Percentiles rank a stretch among this genome's conserved stretches.
These are phyloP conservation scores for Thoreauomyces humboldtii DNA, from an alignment of 192 early-diverging fungal species.

Conservation along the genomic window DNA sequence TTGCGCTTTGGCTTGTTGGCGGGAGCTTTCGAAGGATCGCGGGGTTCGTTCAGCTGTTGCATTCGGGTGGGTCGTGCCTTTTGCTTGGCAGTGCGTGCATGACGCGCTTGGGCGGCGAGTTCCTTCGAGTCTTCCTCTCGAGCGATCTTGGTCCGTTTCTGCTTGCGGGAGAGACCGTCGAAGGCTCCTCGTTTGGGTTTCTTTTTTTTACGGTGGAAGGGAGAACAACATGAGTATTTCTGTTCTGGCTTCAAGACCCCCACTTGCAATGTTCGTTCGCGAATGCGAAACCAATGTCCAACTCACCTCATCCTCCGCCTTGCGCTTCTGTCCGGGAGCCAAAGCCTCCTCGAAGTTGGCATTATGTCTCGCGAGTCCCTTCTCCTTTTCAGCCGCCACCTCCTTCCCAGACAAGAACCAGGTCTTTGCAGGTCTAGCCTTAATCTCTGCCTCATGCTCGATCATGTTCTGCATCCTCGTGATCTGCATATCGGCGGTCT, in stretches of 20 bases:
- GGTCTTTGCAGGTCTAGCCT: slow-evolving; percentile 80
- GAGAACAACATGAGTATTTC: too few relatives aligned
- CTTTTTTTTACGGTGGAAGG: too few relatives aligned
- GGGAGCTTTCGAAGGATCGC: neutral
- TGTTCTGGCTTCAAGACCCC: too few relatives aligned
- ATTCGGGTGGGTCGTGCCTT: slow-evolving; percentile 14
- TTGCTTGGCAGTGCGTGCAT: slow-evolving; percentile 38
- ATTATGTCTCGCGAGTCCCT: slow-evolving; percentile 34
- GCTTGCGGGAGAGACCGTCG: slow-evolving; percentile 46
- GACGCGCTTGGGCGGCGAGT: slow-evolving; percentile 27
- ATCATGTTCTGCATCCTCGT: slow-evolving; percentile 83
- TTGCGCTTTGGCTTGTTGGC: slow-evolving; percentile 1
- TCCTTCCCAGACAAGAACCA: slow-evolving; percentile 91
- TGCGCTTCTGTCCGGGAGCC: slow-evolving; percentile 23
- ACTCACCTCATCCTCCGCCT: slow-evolving; percentile 26
- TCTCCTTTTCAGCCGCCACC: slow-evolving; percentile 62
- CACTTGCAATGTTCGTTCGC: too few relatives aligned
- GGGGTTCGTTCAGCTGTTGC: neutral
- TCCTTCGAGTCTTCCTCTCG: slow-evolving; percentile 45
- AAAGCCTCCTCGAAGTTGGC: slow-evolving; percentile 19
- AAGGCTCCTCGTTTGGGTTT: slow-evolving; percentile 38
- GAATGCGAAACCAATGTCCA: too few relatives aligned
- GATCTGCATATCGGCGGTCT: slow-evolving; percentile 88
- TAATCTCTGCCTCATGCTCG: slow-evolving; percentile 82
- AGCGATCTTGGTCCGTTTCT: slow-evolving; percentile 41